These are phyloP conservation scores for Solanum chmielewskii DNA, from an alignment of 257 asterid genomes.

Conservation along the genomic window DNA sequence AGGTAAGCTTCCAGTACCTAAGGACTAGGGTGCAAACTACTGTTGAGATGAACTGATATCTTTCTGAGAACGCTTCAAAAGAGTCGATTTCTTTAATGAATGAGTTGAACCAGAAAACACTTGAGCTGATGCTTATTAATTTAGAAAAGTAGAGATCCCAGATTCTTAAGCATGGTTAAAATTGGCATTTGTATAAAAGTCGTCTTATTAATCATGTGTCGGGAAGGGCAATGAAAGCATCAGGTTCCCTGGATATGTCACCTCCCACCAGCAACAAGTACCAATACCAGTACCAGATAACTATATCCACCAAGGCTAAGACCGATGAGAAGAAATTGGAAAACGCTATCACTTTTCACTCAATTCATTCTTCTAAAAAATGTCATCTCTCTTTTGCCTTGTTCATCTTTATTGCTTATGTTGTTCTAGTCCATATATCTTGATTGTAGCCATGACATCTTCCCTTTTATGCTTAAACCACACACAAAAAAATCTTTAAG, in stretches of 20 bases:
- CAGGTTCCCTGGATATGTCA: conserved; percentile 63
- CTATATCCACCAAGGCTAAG: neutral
- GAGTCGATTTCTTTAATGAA: neutral
- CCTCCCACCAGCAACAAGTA: neutral
- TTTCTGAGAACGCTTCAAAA: neutral
- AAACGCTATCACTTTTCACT: neutral
- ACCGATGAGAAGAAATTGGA: neutral
- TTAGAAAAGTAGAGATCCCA: neutral
- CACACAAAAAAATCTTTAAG: neutral
- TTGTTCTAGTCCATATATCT: neutral
- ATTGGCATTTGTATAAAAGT: neutral
- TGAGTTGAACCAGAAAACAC: neutral
- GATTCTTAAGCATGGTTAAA: neutral
- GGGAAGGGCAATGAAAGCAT: conserved; percentile 83
- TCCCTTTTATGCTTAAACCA: neutral
- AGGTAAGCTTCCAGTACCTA: conserved; percentile 33
- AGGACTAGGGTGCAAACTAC: neutral
- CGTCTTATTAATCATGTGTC: conserved; percentile 12
- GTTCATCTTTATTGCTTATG: neutral
- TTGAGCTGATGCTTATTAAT: neutral
- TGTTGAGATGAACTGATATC: neutral
- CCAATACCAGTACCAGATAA: fast-evolving
- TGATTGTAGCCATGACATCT: neutral
- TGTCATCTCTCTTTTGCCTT: neutral
- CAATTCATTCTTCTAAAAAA: neutral